phyloP scores from a whole-genome alignment of 2,329 filamentous ascomycete species.

The Curvularia hawaiiensis region DNA sequence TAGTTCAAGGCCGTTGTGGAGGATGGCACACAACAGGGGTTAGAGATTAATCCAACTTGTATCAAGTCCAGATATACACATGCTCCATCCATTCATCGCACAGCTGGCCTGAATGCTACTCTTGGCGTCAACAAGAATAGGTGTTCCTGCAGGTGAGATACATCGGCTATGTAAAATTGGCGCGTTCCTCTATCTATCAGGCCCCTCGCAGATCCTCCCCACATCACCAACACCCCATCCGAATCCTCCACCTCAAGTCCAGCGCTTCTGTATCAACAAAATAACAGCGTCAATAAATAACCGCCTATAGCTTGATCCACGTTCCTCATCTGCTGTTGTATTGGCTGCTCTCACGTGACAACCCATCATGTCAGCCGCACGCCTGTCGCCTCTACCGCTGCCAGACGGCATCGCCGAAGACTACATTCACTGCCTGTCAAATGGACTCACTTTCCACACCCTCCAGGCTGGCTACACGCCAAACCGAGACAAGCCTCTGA shows the following conservation, averaged over 20 bases:
- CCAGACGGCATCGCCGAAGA: conserved; percentile 61
- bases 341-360: not conserved
- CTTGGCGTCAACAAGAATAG: not conserved
- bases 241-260: not conserved
- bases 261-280: not conserved
- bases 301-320: not conserved
- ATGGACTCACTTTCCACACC: conserved; percentile 66
- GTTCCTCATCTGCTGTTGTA: not conserved
- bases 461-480: conserved; percentile 58
- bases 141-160: not conserved
- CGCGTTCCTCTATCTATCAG: not conserved
- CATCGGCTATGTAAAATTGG: not conserved
- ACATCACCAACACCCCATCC: not conserved
- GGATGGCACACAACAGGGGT: not conserved
- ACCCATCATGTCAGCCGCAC: conserved; percentile 2
- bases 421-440: conserved; percentile 60
- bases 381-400: conserved; percentile 57
- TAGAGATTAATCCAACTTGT: not conserved
- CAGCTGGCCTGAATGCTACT: too few species aligned
- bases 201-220: not conserved
- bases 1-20: not conserved
- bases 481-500: conserved; percentile 54
- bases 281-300: not conserved
- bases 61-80: not conserved
- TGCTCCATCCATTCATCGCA: not conserved